Evolutionary conservation across 495 filamentous ascomycete species (phyloP).

Genomic region (Melanomma pulvis-pyrius): DNA sequence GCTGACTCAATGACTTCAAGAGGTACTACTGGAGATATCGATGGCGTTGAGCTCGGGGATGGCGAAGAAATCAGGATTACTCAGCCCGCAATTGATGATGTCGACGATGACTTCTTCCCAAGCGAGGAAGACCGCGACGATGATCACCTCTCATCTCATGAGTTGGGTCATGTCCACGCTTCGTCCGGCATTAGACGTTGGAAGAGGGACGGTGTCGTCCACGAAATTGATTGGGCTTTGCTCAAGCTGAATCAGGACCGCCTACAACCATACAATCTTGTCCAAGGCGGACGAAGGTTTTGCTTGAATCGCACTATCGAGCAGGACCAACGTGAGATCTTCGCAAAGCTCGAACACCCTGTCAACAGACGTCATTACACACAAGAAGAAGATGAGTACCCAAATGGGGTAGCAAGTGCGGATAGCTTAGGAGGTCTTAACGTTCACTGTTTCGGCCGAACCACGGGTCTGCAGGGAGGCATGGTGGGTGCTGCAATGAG

Average conservation of each 20-base stretch:
- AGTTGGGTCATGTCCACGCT: conserved; percentile 80
- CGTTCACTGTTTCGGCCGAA: conserved; percentile 91
- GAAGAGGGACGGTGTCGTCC: conserved; percentile 64
- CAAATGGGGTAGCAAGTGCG: conserved; percentile 43
- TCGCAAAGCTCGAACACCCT: conserved; percentile 36
- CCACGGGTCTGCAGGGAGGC: conserved; percentile 79
- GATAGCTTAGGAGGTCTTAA: conserved; percentile 66
- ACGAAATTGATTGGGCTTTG: conserved; percentile 96
- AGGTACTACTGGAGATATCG: conserved; percentile 65
- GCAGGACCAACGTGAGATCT: conserved; percentile 28
- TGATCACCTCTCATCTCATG: conserved; percentile 74
- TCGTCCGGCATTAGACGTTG: conserved; percentile 84
- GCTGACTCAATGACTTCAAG: conserved; percentile 22
- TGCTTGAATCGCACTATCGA: conserved; percentile 13
- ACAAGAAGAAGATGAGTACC: conserved; percentile 45
- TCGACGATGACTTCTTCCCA: conserved; percentile 77
- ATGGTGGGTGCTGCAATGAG: conserved; percentile 74
- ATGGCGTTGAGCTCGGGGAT: conserved; percentile 75
- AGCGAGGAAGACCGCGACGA: conserved; percentile 64
- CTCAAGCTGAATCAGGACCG: conserved; percentile 77
- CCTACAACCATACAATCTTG: conserved; percentile 69
- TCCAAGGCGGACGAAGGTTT: conserved; percentile 51
- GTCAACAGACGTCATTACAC: conserved; percentile 31
- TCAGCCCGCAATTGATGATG: conserved; percentile 85
- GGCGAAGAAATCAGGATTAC: conserved; percentile 74